phyloP scores from a whole-genome alignment of 371 early-diverging fungal species.

The Actinomucor elegans region DNA sequence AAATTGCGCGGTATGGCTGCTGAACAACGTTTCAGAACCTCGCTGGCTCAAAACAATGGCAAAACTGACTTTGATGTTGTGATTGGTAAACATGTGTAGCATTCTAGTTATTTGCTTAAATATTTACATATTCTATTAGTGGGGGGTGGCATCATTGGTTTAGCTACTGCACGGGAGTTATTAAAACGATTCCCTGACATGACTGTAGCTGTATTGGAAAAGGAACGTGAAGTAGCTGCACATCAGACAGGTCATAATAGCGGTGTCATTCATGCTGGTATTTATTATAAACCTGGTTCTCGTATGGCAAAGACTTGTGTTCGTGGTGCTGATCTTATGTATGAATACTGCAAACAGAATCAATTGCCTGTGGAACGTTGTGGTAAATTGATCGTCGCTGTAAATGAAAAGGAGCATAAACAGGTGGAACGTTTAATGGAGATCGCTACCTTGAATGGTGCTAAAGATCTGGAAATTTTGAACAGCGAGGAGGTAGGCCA shows the following conservation, averaged over 20 bases:
- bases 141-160: constrained; percentile 50
- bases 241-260: constrained; percentile 55
- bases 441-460: constrained; percentile 45
- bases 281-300: constrained; percentile 48
- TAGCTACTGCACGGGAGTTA: constrained; percentile 54
- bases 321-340: constrained; percentile 48
- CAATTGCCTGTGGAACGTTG: constrained; percentile 45
- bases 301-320: constrained; percentile 51
- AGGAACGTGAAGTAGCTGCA: constrained; percentile 51
- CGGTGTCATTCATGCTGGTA: constrained; percentile 51
- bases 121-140: constrained; percentile 19
- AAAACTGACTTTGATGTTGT: constrained; percentile 52
- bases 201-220: constrained; percentile 51
- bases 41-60: constrained; percentile 39
- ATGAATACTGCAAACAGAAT: constrained; percentile 47
- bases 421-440: constrained; percentile 42
- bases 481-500: constrained; percentile 34
- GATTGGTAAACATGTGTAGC: constrained; percentile 35
- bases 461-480: constrained; percentile 41
- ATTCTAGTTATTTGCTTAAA: background rate
- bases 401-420: constrained; percentile 37
- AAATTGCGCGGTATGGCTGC: constrained; percentile 47
- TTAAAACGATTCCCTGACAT: constrained; percentile 45
- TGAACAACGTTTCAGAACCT: constrained; percentile 45
- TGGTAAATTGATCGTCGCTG: constrained; percentile 50